These are phyloP conservation scores for Rauvolfia tetraphylla DNA, from an alignment of 257 asterid species.

Conservation along the genomic window DNA sequence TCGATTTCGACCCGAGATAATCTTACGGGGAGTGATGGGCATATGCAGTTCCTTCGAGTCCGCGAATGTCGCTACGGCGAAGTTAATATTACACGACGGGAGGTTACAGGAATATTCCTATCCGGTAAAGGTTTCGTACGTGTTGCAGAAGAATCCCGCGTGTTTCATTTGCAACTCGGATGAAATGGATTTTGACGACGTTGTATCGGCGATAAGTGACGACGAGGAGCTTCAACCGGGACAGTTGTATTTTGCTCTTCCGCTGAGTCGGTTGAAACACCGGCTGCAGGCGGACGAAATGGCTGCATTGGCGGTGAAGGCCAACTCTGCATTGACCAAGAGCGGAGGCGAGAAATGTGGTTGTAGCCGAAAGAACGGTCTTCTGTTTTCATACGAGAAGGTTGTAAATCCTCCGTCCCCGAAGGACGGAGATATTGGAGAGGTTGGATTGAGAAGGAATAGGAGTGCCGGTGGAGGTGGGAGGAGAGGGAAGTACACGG, in stretches of 20 bases:
- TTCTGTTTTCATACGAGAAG: conserved; percentile 30
- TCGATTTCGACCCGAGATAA: background rate
- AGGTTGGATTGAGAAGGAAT: conserved; percentile 23
- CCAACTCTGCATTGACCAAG: conserved; percentile 75
- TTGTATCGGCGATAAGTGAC: conserved; percentile 57
- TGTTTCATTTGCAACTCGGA: conserved; percentile 85
- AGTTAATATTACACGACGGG: conserved; percentile 66
- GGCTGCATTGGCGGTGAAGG: conserved; percentile 98
- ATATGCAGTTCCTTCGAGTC: conserved; percentile 82
- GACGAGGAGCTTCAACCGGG: conserved; percentile 84
- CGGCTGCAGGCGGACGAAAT: conserved; percentile 81
- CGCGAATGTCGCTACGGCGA: conserved; percentile 68
- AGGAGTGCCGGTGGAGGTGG: conserved; percentile 27
- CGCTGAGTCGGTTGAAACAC: conserved; percentile 48
- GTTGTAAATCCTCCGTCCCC: conserved; percentile 25
- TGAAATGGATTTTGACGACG: conserved; percentile 83
- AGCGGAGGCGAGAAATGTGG: conserved; percentile 59
- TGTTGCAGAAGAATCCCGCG: conserved; percentile 60
- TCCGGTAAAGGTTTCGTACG: conserved; percentile 72
- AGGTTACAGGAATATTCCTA: conserved; percentile 71
- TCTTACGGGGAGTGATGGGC: conserved; percentile 42
- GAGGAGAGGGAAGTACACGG: conserved; percentile 44
- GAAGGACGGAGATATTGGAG: conserved; percentile 26
- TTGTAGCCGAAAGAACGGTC: conserved; percentile 33
- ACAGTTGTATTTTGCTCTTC: conserved; percentile 82